Percentiles rank a stretch among this genome's conserved stretches.
phyloP scores from a whole-genome alignment of 805 yeast genomes.

The Isabelozyma rhagii region DNA sequence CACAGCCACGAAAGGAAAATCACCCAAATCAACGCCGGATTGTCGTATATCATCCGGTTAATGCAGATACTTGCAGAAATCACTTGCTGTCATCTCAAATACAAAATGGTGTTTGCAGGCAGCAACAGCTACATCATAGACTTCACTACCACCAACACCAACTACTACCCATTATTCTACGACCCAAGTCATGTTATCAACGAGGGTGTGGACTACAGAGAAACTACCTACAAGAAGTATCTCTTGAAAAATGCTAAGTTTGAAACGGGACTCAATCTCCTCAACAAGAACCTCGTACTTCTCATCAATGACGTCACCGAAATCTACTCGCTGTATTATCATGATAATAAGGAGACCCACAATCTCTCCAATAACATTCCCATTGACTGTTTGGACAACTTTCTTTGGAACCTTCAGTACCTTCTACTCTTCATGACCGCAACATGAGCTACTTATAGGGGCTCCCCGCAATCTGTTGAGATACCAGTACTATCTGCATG shows the following conservation, averaged over 20 bases:
- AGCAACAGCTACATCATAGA: constrained; percentile 22
- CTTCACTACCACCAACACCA: constrained; percentile 2
- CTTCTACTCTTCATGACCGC: constrained; percentile 33
- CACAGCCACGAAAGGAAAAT: constrained; percentile 13
- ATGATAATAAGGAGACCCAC: constrained; percentile 1
- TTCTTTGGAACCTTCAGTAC: constrained; percentile 39
- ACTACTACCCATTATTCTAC: constrained; percentile 26
- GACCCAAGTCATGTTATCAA: constrained; percentile 5
- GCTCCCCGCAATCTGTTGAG: neutral
- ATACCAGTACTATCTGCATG: no score
- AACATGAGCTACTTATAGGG: neutral
- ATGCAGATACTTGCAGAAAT: constrained; percentile 21
- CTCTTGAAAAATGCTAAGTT: constrained; percentile 19
- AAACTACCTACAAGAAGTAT: constrained; percentile 2
- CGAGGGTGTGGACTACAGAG: neutral
- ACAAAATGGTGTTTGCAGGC: constrained; percentile 22
- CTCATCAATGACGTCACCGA: constrained; percentile 21
- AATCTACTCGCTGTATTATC: constrained; percentile 3
- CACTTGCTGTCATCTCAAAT: constrained; percentile 22
- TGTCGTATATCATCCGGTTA: constrained; percentile 27
- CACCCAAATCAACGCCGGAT: constrained; percentile 29
- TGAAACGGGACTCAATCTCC: constrained; percentile 29
- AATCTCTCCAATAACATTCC: constrained; percentile 23
- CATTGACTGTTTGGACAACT: constrained; percentile 36
- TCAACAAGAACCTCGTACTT: constrained; percentile 27